Evolutionary conservation across 495 filamentous ascomycete genomes (phyloP).

Genomic region (Hyaloscypha variabilis): DNA sequence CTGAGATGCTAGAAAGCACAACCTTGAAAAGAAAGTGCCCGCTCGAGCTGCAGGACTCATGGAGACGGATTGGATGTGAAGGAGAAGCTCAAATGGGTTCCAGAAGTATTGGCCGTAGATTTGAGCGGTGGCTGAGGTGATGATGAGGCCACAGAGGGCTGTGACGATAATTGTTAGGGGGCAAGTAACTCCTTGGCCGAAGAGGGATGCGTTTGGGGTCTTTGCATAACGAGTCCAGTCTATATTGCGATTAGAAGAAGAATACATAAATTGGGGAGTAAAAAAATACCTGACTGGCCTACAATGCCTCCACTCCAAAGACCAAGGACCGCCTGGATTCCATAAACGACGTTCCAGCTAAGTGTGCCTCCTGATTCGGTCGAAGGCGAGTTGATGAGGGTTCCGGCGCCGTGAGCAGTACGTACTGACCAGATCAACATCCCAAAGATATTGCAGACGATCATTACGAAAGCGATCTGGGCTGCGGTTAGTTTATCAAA

Average conservation of each 20-base stretch:
- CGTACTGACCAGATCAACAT: slow-evolving; percentile 26
- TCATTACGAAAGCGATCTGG: slow-evolving; percentile 54
- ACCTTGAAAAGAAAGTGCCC: slow-evolving; percentile 39
- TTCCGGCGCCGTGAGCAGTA: slow-evolving; percentile 25
- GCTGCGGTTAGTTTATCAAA: no score
- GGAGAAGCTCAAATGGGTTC: slow-evolving; percentile 39
- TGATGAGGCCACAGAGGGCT: slow-evolving; percentile 37
- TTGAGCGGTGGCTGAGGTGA: slow-evolving; percentile 39
- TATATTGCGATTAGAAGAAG: neutral
- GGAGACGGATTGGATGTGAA: slow-evolving; percentile 24
- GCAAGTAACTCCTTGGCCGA: slow-evolving; percentile 25
- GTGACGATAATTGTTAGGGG: slow-evolving; percentile 29
- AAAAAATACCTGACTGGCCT: slow-evolving; percentile 23
- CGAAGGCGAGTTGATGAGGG: slow-evolving; percentile 18
- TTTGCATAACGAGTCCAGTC: slow-evolving; percentile 32
- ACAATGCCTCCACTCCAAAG: slow-evolving; percentile 29
- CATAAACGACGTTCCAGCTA: slow-evolving; percentile 27
- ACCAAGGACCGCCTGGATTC: slow-evolving; percentile 26
- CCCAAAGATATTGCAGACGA: slow-evolving; percentile 28
- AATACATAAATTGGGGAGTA: no score
- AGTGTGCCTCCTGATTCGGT: slow-evolving; percentile 22
- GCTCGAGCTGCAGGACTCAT: slow-evolving; percentile 36
- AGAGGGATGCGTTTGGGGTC: slow-evolving; percentile 24
- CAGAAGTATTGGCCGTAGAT: slow-evolving; percentile 46
- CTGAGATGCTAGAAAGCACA: slow-evolving; percentile 36